A percentile compares a stretch with the other conserved stretches of the same genome.
Conservation (phyloP, 164 flowering plant genomes). For the Chimonanthus salicifolius region DNA sequence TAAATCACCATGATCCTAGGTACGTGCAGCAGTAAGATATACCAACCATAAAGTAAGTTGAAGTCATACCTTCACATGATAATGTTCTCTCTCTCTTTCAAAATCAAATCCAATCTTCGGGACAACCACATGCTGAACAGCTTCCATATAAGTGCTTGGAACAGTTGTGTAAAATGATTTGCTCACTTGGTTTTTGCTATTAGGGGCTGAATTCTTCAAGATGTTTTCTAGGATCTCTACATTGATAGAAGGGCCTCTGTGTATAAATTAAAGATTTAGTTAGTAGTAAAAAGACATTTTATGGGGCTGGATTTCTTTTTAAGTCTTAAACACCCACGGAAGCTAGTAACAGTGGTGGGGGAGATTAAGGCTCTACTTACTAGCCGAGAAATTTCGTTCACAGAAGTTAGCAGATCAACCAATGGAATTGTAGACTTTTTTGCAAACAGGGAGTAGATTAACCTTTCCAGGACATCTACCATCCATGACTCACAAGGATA, state of each 20-base stretch:
- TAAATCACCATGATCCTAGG: too few species aligned
- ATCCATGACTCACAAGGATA: too few species aligned
- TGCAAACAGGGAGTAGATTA: too few species aligned
- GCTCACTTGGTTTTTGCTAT: conserved; percentile 20
- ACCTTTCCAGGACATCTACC: too few species aligned
- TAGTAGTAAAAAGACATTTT: not conserved
- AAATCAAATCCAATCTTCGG: conserved; percentile 31
- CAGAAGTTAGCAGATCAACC: too few species aligned
- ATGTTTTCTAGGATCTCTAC: conserved; percentile 10
- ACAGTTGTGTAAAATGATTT: conserved; percentile 34
- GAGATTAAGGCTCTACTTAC: too few species aligned
- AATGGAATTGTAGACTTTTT: too few species aligned
- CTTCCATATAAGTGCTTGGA: conserved; percentile 33
- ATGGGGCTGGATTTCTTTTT: too few species aligned
- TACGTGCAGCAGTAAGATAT: not conserved
- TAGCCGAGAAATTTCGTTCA: too few species aligned
- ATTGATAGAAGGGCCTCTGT: conserved; percentile 22
- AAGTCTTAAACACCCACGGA: too few species aligned
- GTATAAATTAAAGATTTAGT: conserved; percentile 3
- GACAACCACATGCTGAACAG: conserved; percentile 19
- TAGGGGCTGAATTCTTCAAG: conserved; percentile 16
- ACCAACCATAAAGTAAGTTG: not conserved
- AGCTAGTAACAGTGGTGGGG: too few species aligned
- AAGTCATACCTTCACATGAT: conserved; percentile 35
- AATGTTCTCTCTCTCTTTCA: conserved; percentile 39